Conservation (phyloP, 179 eudicot genomes). For the Carnegiea gigantea region DNA sequence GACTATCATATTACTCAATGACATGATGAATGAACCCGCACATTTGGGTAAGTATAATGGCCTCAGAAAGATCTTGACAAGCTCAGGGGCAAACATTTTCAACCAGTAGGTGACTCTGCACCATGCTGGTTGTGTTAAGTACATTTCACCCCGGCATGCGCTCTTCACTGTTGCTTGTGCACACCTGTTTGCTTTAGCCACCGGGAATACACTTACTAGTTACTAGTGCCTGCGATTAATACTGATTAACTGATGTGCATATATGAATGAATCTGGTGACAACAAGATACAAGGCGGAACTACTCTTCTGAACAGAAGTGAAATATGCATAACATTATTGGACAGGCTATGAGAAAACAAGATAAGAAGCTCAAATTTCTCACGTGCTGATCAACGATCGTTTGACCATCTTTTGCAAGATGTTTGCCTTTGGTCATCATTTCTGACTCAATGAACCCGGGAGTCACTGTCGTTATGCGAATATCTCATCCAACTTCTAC, state of each 20-base stretch:
- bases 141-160: conserved; percentile 27
- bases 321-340: too few species aligned
- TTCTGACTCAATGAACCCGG: conserved; percentile 17
- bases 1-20: neutral
- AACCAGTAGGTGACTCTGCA: too few species aligned
- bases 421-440: conserved; percentile 45
- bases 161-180: conserved; percentile 31
- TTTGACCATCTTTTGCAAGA: conserved; percentile 39
- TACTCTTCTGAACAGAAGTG: too few species aligned
- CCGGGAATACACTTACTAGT: conserved; percentile 24
- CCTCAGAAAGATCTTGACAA: neutral
- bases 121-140: neutral
- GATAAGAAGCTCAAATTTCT: conserved; percentile 44
- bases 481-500: too few species aligned
- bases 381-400: conserved; percentile 44
- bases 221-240: conserved; percentile 11
- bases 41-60: neutral
- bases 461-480: too few species aligned
- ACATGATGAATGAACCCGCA: neutral
- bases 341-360: too few species aligned
- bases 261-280: too few species aligned
- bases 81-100: neutral
- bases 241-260: too few species aligned
- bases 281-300: too few species aligned
- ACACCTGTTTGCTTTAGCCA: conserved; percentile 19